Conservation (phyloP, 202 grass and related monocot species). For the Digitaria exilis region DNA sequence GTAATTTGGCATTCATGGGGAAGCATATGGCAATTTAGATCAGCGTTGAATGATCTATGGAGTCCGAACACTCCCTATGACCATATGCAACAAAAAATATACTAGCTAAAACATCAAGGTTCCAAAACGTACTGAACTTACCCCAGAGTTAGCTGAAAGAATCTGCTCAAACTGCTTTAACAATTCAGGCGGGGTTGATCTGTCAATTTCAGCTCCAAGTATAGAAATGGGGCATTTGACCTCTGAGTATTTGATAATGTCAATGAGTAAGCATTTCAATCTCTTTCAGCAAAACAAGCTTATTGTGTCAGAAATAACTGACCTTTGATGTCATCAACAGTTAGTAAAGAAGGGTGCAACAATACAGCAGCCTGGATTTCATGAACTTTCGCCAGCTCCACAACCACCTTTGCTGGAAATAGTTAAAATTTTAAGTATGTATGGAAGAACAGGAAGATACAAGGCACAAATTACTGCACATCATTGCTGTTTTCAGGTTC, state of each 20-base stretch:
- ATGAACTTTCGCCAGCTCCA: conserved; percentile 51
- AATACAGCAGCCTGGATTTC: conserved; percentile 58
- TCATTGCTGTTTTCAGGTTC: no score
- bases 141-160: conserved; percentile 31
- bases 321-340: conserved; percentile 67
- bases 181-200: conserved; percentile 27
- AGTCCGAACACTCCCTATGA: no score
- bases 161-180: conserved; percentile 44
- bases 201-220: conserved; percentile 60
- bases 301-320: not conserved
- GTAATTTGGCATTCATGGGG: not conserved
- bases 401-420: conserved; percentile 58
- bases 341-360: conserved; percentile 48
- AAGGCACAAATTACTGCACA: not conserved
- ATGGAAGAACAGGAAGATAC: not conserved
- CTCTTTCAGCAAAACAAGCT: not conserved
- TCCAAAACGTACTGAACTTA: not conserved
- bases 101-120: not conserved
- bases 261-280: conserved; percentile 11
- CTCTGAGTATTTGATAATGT: conserved; percentile 30
- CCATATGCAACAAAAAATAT: no score
- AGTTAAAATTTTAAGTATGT: not conserved
- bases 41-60: no score
- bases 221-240: conserved; percentile 51
- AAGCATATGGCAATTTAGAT: no score